phyloP scores from a whole-genome alignment of 208 protist genomes.

The Leishmania major region DNA sequence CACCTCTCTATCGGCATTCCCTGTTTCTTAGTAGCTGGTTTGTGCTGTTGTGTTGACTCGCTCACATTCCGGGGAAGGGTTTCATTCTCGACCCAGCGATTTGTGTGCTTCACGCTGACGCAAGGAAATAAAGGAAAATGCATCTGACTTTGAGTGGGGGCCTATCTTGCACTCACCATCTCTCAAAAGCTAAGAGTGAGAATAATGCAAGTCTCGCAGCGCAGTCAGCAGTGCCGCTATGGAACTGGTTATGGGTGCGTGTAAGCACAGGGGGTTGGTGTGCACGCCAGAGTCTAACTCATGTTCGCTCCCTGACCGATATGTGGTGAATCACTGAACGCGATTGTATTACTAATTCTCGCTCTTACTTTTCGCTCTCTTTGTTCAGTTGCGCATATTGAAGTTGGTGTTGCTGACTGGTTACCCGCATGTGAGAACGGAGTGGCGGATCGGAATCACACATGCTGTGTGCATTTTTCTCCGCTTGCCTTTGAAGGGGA shows the following conservation, averaged over 20 bases:
- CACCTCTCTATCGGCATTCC: slow-evolving; percentile 10
- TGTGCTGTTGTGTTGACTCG: neutral
- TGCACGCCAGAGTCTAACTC: neutral
- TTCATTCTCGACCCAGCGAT: neutral
- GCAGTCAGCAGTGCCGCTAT: neutral
- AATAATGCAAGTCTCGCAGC: neutral
- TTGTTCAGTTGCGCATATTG: neutral
- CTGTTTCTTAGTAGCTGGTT: slow-evolving; percentile 17
- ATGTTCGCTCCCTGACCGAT: neutral
- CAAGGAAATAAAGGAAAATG: neutral
- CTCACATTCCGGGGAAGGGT: neutral
- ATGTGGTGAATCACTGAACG: neutral
- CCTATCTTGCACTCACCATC: neutral
- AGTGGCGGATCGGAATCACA: neutral
- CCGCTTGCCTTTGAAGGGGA: neutral
- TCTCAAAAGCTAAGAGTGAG: neutral
- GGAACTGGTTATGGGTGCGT: slow-evolving; percentile 1
- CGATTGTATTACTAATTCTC: neutral
- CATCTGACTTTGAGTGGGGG: neutral
- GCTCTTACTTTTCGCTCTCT: neutral
- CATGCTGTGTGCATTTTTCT: neutral
- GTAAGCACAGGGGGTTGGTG: neutral
- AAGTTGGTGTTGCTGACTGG: neutral
- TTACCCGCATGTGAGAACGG: neutral
- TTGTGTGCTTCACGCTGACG: neutral